phyloP scores from a whole-genome alignment of 169 alveolate species.

The Plasmodium ovale region DNA sequence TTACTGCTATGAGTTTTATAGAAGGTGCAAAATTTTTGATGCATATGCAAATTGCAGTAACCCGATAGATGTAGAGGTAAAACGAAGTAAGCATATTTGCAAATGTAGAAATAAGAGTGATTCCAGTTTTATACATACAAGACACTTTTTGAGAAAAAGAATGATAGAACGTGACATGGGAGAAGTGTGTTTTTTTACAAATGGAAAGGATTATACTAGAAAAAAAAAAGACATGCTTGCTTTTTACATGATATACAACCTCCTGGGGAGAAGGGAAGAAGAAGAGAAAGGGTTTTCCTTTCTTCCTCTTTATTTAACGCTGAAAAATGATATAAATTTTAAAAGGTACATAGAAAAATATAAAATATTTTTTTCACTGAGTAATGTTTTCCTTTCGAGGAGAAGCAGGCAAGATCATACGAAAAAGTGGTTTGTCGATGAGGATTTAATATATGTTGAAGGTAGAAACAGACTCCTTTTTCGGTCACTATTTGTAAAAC shows the following conservation, averaged over 20 bases:
- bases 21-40: neutral
- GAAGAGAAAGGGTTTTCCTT: neutral
- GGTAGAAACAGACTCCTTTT: neutral
- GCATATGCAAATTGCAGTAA: neutral
- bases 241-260: neutral
- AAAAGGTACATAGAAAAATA: constrained; percentile 6
- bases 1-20: constrained; percentile 18
- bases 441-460: neutral
- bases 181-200: neutral
- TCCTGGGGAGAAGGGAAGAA: neutral
- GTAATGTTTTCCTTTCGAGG: no score
- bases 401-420: neutral
- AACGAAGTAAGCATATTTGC: neutral
- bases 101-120: no score
- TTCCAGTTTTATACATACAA: no score
- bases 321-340: neutral
- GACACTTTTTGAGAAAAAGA: no score
- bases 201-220: no score
- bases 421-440: neutral
- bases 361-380: neutral
- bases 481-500: neutral
- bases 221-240: neutral
- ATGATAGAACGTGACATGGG: neutral
- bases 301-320: neutral
- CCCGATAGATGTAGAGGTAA: neutral